Percentiles rank a stretch among this genome's conserved stretches.
These are phyloP conservation scores for Salix koriyanagi DNA, from an alignment of 345 rosid species.

Conservation along the genomic window DNA sequence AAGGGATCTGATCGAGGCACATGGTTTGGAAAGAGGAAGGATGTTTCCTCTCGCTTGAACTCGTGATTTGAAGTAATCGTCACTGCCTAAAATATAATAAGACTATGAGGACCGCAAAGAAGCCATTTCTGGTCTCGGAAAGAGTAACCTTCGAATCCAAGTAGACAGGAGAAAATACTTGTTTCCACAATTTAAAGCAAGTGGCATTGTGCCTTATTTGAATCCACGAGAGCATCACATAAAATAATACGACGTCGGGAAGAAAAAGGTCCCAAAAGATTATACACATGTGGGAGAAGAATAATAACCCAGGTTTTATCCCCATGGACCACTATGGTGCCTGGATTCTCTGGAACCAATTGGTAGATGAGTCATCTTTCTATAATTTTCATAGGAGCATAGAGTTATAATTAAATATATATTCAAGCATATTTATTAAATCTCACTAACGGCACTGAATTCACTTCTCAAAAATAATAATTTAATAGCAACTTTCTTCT, in stretches of 20 bases:
- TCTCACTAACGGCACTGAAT: no score
- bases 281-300: not conserved
- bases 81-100: not conserved
- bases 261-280: not conserved
- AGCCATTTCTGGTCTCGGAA: constrained; percentile 18
- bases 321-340: not conserved
- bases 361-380: constrained; percentile 4
- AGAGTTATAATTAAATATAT: not conserved
- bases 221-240: not conserved
- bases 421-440: no score
- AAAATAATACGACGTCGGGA: not conserved
- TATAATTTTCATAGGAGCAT: constrained; percentile 10
- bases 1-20: constrained; percentile 22
- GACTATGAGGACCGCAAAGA: not conserved
- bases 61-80: not conserved
- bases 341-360: constrained; percentile 15
- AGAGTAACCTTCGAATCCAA: not conserved
- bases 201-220: not conserved
- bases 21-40: constrained; percentile 33
- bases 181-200: constrained; percentile 4
- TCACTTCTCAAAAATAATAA: no score
- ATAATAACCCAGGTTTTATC: not conserved
- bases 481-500: no score
- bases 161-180: not conserved
- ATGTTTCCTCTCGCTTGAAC: constrained; percentile 33